Conservation (phyloP, 805 yeast species). For the Wickerhamiella qilinensis region DNA sequence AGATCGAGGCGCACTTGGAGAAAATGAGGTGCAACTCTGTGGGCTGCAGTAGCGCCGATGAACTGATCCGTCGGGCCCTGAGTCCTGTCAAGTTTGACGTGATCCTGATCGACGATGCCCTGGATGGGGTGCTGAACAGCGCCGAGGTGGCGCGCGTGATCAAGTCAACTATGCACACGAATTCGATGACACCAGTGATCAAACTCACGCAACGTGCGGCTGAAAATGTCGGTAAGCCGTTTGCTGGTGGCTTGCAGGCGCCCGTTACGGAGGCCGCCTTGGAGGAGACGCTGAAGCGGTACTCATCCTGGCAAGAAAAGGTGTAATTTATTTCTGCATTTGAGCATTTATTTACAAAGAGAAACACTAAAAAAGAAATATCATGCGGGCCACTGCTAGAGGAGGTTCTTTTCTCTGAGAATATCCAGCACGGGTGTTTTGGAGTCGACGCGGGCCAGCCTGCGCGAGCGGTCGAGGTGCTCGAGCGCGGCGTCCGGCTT, state of each 20-base stretch:
- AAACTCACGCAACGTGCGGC: conserved; percentile 35
- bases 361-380: no score
- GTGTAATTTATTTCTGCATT: not conserved
- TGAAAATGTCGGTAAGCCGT: conserved; percentile 22
- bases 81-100: conserved; percentile 73
- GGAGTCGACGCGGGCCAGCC: not conserved
- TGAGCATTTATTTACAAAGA: not conserved
- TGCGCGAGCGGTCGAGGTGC: not conserved
- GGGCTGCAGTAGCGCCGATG: conserved; percentile 64
- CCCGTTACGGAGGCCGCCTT: conserved; percentile 34
- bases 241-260: conserved; percentile 59
- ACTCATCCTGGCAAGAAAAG: conserved; percentile 8
- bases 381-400: not conserved
- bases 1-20: conserved; percentile 47
- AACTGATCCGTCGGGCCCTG: conserved; percentile 62
- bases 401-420: conserved; percentile 6
- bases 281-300: conserved; percentile 18
- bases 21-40: conserved; percentile 67
- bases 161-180: conserved; percentile 63
- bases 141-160: conserved; percentile 63
- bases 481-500: not conserved
- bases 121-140: conserved; percentile 29
- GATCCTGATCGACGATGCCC: conserved; percentile 56
- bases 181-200: conserved; percentile 59
- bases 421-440: conserved; percentile 2